Conservation (phyloP, 371 early-diverging fungal species). For the Mortierella sp. region DNA sequence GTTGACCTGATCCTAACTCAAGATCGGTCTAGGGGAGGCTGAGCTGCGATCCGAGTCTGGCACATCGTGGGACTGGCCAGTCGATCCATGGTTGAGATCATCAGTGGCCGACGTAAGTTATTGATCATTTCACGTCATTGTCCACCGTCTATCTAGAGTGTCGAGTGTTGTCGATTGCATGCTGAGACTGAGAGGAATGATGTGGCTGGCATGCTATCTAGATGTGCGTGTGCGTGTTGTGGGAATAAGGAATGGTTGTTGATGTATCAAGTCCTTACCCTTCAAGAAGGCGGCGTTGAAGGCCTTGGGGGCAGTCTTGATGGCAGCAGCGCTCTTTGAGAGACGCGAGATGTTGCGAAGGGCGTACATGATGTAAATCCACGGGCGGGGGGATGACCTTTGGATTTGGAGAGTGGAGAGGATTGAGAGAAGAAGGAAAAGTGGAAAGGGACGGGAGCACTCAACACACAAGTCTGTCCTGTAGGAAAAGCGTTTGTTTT, state of each 20-base stretch:
- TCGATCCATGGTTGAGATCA: too few relatives aligned
- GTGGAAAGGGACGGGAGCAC: slow-evolving; percentile 4
- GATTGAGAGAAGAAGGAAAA: slow-evolving; percentile 11
- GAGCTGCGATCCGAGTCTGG: not conserved
- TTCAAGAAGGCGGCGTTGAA: slow-evolving; percentile 56
- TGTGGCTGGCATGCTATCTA: too few relatives aligned
- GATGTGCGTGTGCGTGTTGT: not conserved
- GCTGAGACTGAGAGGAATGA: too few relatives aligned
- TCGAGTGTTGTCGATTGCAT: too few relatives aligned
- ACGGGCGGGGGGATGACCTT: slow-evolving; percentile 23
- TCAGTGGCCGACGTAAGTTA: too few relatives aligned
- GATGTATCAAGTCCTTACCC: slow-evolving; percentile 33
- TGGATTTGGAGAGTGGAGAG: slow-evolving; percentile 22
- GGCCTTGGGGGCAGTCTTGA: slow-evolving; percentile 56
- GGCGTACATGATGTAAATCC: slow-evolving; percentile 41
- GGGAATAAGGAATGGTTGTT: not conserved
- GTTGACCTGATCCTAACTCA: not conserved
- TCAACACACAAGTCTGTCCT: not conserved
- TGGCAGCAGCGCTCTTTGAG: slow-evolving; percentile 54
- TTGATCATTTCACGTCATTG: too few relatives aligned
- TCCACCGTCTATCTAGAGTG: too few relatives aligned
- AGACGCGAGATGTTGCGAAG: slow-evolving; percentile 58
- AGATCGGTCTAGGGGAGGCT: not conserved
- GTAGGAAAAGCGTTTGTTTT: not conserved
- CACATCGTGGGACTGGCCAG: too few relatives aligned